Evolutionary conservation across 108 stramenopile genomes (phyloP).

Genomic region (Pseudonitzschia pungens): DNA sequence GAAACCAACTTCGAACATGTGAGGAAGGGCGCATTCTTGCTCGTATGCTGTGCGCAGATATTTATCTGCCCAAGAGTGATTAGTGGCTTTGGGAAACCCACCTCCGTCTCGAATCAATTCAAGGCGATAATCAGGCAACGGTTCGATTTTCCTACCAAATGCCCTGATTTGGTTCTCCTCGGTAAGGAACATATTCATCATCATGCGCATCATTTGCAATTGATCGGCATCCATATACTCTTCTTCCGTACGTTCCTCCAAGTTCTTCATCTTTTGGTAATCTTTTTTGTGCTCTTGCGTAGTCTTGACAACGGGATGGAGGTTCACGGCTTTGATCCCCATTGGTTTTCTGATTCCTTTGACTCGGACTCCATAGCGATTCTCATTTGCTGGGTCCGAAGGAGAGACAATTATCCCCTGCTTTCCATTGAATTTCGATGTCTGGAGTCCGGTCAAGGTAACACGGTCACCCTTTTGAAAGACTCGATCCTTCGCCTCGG

Average conservation of each 20-base stretch:
- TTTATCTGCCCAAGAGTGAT: conserved; percentile 27
- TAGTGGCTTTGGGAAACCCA: conserved; percentile 20
- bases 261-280: not conserved
- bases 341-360: conserved; percentile 21
- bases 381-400: not conserved
- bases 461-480: conserved; percentile 2
- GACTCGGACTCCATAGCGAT: conserved; percentile 21
- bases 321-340: not conserved
- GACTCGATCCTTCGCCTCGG: not conserved
- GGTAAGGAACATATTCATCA: conserved; percentile 23
- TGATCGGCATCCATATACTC: conserved; percentile 9
- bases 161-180: conserved; percentile 22
- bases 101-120: conserved; percentile 10
- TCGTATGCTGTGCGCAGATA: conserved; percentile 25
- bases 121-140: conserved; percentile 19
- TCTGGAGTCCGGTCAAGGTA: conserved; percentile 8
- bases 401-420: conserved; percentile 19
- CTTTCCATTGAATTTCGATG: conserved; percentile 20
- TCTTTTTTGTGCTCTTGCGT: conserved; percentile 2
- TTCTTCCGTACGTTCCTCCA: not conserved
- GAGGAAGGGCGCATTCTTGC: conserved; percentile 19
- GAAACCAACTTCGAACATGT: conserved; percentile 21
- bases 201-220: conserved; percentile 22
- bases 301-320: not conserved
- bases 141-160: conserved; percentile 30